Conservation (phyloP, 2,329 filamentous ascomycete genomes). For the Aspergillus pseudoterreus region DNA sequence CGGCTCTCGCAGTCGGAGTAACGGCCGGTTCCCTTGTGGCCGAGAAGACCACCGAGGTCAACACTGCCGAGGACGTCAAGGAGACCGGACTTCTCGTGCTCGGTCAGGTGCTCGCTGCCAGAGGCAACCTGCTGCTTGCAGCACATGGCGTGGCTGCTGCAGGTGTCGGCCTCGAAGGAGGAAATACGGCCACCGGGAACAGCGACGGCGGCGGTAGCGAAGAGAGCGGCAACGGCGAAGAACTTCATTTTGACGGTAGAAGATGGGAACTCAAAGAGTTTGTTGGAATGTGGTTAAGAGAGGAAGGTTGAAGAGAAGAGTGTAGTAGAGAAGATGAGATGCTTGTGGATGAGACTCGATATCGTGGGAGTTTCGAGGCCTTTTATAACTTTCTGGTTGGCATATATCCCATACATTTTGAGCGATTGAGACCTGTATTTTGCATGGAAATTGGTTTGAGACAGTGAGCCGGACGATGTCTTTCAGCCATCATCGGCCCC, state of each 20-base stretch:
- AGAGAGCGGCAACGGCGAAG: slow-evolving; percentile 20
- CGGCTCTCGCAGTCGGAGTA: slow-evolving; percentile 1
- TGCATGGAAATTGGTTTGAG: no score
- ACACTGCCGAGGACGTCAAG: background rate
- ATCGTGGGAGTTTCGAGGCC: slow-evolving; percentile 1
- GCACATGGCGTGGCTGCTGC: background rate
- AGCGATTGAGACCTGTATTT: background rate
- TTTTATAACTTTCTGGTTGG: slow-evolving; percentile 17
- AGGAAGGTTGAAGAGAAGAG: background rate
- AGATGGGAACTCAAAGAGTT: background rate
- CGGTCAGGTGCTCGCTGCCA: background rate
- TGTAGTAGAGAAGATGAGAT: background rate
- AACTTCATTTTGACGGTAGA: slow-evolving; percentile 25
- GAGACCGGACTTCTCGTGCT: background rate
- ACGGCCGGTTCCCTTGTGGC: background rate
- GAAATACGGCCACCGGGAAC: background rate
- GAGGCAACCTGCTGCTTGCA: background rate
- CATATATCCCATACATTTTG: background rate
- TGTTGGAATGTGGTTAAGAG: background rate
- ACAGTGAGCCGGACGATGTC: background rate
- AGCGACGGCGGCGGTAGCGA: slow-evolving; percentile 22
- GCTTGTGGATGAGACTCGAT: background rate
- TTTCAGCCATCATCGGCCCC: background rate
- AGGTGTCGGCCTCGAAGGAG: background rate
- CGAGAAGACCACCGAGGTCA: background rate